A percentile compares a stretch with the other conserved stretches of the same genome.
Evolutionary conservation across 2,329 filamentous ascomycete genomes (phyloP).

Genomic region (Cladophialophora carrionii): DNA sequence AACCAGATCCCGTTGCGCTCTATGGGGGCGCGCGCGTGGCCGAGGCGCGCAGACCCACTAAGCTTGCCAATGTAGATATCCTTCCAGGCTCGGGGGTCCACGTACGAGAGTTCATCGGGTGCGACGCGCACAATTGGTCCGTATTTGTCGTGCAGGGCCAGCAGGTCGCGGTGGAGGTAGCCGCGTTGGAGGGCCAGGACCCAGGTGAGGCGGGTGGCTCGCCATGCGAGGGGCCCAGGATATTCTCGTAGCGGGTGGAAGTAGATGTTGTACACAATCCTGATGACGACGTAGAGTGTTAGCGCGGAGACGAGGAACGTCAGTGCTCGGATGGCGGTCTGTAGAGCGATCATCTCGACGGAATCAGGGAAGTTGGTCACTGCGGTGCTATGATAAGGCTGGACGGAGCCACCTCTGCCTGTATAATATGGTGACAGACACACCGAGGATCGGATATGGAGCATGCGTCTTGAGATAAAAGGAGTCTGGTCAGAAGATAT

Average conservation of each 20-base stretch:
- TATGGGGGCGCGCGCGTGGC: neutral
- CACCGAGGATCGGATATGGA: neutral
- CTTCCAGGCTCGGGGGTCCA: constrained; percentile 39
- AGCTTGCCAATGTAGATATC: constrained; percentile 41
- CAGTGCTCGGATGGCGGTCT: neutral
- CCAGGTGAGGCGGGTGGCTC: constrained; percentile 38
- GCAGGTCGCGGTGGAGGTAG: constrained; percentile 44
- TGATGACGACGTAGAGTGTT: neutral
- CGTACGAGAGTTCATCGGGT: constrained; percentile 47
- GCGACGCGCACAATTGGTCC: constrained; percentile 45
- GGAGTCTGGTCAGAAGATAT: neutral
- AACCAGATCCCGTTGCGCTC: constrained; percentile 18
- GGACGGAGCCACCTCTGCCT: neutral
- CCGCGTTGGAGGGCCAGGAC: constrained; percentile 41
- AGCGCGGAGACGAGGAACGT: neutral
- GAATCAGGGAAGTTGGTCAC: too few relatives aligned
- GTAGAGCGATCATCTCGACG: neutral
- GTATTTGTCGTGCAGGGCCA: constrained; percentile 35
- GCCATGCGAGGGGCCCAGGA: constrained; percentile 44
- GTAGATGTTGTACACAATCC: constrained; percentile 35
- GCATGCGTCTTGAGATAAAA: neutral
- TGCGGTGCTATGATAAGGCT: neutral
- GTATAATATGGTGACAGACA: neutral
- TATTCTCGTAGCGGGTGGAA: constrained; percentile 38
- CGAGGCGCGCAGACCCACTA: neutral